A percentile compares a stretch with the other conserved stretches of the same genome.
Conservation (phyloP, 2,329 filamentous ascomycete genomes). For the Arthrobotrys iridis region DNA sequence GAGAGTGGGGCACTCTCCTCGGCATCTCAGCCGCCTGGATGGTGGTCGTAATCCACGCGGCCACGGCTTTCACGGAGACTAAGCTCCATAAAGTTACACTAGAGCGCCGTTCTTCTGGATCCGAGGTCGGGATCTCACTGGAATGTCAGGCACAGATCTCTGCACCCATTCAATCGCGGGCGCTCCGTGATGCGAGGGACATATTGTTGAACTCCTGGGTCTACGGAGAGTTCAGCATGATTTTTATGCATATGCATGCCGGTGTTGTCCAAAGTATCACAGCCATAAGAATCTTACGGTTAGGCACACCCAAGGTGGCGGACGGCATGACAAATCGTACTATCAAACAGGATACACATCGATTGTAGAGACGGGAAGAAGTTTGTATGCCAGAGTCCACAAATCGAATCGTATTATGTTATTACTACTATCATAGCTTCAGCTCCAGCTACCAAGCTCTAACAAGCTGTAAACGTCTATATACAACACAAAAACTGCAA, state of each 20-base stretch:
- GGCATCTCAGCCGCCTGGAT: constrained; percentile 8
- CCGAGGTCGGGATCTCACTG: constrained; percentile 4
- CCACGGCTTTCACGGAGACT: constrained; percentile 45
- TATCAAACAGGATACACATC: constrained; percentile 1
- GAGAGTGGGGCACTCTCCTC: constrained; percentile 10
- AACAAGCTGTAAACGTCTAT: background rate
- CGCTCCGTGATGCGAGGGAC: constrained; percentile 9
- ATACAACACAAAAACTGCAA: constrained; percentile 20
- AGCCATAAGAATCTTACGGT: constrained; percentile 9
- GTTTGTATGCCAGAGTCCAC: background rate
- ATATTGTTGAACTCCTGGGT: constrained; percentile 17
- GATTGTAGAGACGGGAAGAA: background rate
- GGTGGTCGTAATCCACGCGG: constrained; percentile 35
- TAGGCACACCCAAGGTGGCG: constrained; percentile 1
- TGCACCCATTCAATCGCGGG: constrained; percentile 4
- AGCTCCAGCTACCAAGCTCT: constrained; percentile 10
- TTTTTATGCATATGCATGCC: constrained; percentile 33
- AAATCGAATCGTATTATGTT: background rate
- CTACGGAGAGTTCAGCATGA: constrained; percentile 18
- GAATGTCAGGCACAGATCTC: constrained; percentile 28
- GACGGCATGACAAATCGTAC: constrained; percentile 10
- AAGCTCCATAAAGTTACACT: constrained; percentile 27
- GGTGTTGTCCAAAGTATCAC: constrained; percentile 27
- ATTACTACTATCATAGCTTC: background rate
- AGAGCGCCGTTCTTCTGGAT: background rate